These are phyloP conservation scores for Cryptosporidium ubiquitum DNA, from an alignment of 169 alveolate species.

Conservation along the genomic window DNA sequence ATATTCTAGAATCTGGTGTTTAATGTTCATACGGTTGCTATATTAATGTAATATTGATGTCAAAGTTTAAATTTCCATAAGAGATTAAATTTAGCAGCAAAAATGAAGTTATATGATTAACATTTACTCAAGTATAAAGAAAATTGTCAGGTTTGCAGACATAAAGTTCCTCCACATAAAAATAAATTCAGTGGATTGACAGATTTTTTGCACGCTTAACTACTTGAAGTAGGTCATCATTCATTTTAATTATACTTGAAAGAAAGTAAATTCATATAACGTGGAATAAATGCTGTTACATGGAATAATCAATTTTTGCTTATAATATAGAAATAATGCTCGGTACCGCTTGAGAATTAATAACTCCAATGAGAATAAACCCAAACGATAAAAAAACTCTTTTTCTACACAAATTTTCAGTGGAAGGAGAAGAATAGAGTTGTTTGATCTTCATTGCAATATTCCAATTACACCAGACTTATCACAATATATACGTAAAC, in stretches of 20 bases:
- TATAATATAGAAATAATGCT: conserved; percentile 48
- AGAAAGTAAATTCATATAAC: not conserved
- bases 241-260: not conserved
- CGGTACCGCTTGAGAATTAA: conserved; percentile 5
- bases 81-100: not conserved
- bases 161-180: conserved; percentile 41
- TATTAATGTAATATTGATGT: not conserved
- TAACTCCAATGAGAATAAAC: not conserved
- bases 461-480: not conserved
- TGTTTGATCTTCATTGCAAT: conserved; percentile 62
- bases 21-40: too few species aligned
- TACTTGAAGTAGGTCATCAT: conserved; percentile 29
- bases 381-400: conserved; percentile 22
- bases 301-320: not conserved
- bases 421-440: conserved; percentile 75
- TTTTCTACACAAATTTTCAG: conserved; percentile 56
- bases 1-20: not conserved
- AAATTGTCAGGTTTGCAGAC: conserved; percentile 65
- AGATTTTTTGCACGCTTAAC: conserved; percentile 41
- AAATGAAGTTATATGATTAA: not conserved
- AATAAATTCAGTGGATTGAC: conserved; percentile 71
- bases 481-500: not conserved
- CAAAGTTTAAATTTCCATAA: not conserved
- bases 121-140: not conserved
- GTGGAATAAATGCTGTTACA: not conserved